phyloP scores from a whole-genome alignment of 352 stramenopile species.

The Globisporangium echinulatum region DNA sequence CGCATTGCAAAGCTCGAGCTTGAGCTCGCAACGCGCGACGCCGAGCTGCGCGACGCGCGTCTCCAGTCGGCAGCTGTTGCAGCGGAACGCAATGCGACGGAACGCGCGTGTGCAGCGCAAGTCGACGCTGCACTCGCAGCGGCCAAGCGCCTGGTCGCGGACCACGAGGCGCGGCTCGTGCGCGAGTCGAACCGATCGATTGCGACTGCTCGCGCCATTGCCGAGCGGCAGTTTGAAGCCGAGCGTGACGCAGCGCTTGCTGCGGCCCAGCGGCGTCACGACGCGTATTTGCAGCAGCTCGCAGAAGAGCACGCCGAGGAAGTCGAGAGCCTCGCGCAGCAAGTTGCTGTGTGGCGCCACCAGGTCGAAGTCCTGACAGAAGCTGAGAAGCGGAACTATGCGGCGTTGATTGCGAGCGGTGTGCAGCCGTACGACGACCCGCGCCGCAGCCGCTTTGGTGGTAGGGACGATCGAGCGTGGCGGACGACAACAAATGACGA shows the following conservation, averaged over 20 bases:
- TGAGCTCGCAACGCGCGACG: too few species aligned
- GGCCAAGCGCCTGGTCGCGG: constrained; percentile 36
- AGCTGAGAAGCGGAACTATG: constrained; percentile 74
- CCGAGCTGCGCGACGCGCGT: too few species aligned
- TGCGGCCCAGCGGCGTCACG: constrained; percentile 50
- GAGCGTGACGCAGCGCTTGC: constrained; percentile 43
- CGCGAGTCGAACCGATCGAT: constrained; percentile 79
- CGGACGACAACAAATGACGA: background rate
- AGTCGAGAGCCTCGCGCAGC: constrained; percentile 73
- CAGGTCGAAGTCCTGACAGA: constrained; percentile 82
- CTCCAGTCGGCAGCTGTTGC: constrained; percentile 12
- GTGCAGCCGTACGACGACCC: constrained; percentile 51
- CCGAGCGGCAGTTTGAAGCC: constrained; percentile 47
- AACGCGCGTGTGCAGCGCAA: constrained; percentile 35
- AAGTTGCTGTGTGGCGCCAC: constrained; percentile 77
- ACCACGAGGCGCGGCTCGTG: constrained; percentile 62
- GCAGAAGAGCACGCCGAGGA: constrained; percentile 80
- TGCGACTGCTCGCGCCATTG: constrained; percentile 45
- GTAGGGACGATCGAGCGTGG: constrained; percentile 16
- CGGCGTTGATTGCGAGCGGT: constrained; percentile 49
- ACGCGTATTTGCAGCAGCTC: constrained; percentile 74
- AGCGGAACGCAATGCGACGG: constrained; percentile 20
- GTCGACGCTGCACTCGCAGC: constrained; percentile 41
- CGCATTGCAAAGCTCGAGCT: background rate
- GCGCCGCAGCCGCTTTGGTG: constrained; percentile 44